Evolutionary conservation across 176 grass and related monocot genomes (phyloP).

Genomic region (Bolboschoenus planiculmis): DNA sequence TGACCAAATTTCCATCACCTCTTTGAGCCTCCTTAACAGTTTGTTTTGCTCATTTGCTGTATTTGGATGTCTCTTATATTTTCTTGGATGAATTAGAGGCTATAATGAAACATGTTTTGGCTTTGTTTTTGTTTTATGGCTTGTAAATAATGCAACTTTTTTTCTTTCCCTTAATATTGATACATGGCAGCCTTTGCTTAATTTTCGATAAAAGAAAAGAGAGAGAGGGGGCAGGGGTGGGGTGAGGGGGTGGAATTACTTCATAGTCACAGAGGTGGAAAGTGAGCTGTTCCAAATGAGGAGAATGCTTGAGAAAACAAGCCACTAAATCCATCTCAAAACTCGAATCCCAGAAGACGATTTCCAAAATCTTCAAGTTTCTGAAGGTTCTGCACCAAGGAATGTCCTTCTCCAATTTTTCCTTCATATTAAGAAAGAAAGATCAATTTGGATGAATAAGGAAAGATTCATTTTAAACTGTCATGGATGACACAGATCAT

Average conservation of each 20-base stretch:
- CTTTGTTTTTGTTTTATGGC: too few species aligned
- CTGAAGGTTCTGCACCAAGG: neutral
- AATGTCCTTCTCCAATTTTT: neutral
- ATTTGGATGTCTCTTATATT: too few species aligned
- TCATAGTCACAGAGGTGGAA: neutral
- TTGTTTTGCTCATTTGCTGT: too few species aligned
- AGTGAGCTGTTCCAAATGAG: neutral
- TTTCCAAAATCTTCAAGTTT: neutral
- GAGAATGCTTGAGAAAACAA: neutral
- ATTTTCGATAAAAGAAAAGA: neutral
- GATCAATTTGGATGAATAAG: neutral
- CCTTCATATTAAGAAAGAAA: neutral
- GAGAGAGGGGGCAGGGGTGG: neutral
- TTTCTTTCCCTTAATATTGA: neutral
- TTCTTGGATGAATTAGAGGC: too few species aligned
- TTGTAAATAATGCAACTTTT: neutral
- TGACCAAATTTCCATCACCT: too few species aligned
- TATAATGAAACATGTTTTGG: too few species aligned
- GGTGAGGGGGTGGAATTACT: neutral
- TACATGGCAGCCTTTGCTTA: neutral
- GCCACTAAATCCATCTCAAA: neutral
- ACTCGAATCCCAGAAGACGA: neutral
- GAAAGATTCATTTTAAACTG: too few species aligned
- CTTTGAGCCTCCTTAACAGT: too few species aligned
- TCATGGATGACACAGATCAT: too few species aligned